Conservation (phyloP, 345 rosid genomes). For the Laguncularia racemosa region DNA sequence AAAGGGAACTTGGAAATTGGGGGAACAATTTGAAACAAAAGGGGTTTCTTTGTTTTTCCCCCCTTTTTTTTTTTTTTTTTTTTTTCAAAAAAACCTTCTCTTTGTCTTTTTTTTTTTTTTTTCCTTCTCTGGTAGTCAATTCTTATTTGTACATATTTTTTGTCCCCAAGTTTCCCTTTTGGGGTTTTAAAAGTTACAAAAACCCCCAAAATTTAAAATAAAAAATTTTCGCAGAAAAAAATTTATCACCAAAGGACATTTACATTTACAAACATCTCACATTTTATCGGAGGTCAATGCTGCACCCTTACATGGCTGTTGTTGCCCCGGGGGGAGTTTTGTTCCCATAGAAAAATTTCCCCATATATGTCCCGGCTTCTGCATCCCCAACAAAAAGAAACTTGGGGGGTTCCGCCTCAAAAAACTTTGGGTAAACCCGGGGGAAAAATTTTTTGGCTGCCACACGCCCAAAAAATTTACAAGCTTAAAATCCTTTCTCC, state of each 20-base stretch:
- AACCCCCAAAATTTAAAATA: too few species aligned
- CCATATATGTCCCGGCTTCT: slow-evolving; percentile 10
- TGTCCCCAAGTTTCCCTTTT: too few species aligned
- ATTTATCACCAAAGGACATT: slow-evolving; percentile 3
- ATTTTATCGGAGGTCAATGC: slow-evolving; percentile 7
- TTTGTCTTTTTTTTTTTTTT: too few species aligned
- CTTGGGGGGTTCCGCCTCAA: slow-evolving; percentile 46
- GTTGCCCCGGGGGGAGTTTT: neutral
- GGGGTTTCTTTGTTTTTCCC: too few species aligned
- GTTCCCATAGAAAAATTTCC: slow-evolving; percentile 11
- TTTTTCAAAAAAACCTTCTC: too few species aligned
- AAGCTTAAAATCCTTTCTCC: slow-evolving; percentile 74
- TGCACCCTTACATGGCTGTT: slow-evolving; percentile 2
- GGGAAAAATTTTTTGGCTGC: slow-evolving; percentile 69
- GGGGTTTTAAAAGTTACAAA: too few species aligned
- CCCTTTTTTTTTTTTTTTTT: too few species aligned
- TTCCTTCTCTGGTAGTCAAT: too few species aligned
- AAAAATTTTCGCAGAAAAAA: neutral
- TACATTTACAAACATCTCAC: slow-evolving; percentile 11
- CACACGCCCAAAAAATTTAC: slow-evolving; percentile 65
- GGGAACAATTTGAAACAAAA: too few species aligned
- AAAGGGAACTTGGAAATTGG: too few species aligned
- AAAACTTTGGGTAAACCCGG: slow-evolving; percentile 36
- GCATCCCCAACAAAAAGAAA: slow-evolving; percentile 46
- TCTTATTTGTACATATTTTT: too few species aligned